Evolutionary conservation across 2,329 filamentous ascomycete genomes (phyloP).

Genomic region (Xylaria hypoxylon): DNA sequence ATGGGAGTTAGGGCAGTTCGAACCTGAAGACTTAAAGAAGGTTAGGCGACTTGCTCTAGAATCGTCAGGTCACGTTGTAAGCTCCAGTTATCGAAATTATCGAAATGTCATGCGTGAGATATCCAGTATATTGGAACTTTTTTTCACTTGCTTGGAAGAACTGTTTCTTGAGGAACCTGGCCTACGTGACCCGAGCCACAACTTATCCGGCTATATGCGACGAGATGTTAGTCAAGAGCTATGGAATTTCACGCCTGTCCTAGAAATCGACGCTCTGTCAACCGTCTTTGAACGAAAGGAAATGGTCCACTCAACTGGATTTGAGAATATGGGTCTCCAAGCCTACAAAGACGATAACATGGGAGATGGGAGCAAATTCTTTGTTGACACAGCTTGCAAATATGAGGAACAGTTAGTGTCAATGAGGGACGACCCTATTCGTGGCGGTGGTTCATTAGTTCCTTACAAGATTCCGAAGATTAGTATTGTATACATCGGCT

Average conservation of each 20-base stretch:
- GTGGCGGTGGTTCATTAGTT: not conserved
- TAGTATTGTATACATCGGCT: constrained; percentile 27
- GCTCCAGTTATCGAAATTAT: not conserved
- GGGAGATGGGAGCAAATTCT: constrained; percentile 25
- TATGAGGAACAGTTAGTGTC: constrained; percentile 8
- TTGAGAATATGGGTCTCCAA: not conserved
- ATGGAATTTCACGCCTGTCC: constrained; percentile 22
- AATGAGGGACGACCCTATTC: constrained; percentile 14
- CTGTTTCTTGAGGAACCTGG: constrained; percentile 26
- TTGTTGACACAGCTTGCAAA: constrained; percentile 17
- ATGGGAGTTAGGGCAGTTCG: constrained; percentile 41
- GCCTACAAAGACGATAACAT: constrained; percentile 24
- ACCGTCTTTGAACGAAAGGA: not conserved
- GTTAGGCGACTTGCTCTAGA: constrained; percentile 37
- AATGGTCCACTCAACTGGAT: constrained; percentile 9
- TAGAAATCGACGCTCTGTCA: constrained; percentile 21
- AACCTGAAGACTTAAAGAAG: constrained; percentile 34
- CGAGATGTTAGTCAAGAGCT: not conserved
- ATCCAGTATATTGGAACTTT: constrained; percentile 24
- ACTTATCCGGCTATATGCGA: not conserved
- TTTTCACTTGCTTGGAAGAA: constrained; percentile 31
- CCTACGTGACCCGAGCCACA: not conserved
- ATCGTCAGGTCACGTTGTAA: not conserved
- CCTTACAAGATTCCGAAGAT: constrained; percentile 29
- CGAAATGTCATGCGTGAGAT: not conserved